These are phyloP conservation scores for Microcyclosporella mali DNA, from an alignment of 2,329 filamentous ascomycete species.

Conservation along the genomic window DNA sequence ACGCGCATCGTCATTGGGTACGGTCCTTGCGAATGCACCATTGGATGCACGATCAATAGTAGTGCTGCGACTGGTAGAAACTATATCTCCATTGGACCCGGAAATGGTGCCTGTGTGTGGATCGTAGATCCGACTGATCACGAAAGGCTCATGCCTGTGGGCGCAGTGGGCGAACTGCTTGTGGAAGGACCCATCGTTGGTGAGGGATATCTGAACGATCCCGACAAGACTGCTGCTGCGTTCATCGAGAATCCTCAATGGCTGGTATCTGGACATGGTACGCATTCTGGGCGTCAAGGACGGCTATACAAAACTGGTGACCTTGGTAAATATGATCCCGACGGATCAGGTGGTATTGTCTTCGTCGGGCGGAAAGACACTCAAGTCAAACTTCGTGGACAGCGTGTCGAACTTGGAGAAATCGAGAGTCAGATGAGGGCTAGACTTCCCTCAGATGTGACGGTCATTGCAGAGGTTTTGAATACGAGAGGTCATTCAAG, in stretches of 20 bases:
- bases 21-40: not conserved
- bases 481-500: too few relatives aligned
- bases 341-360: not conserved
- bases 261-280: not conserved
- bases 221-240: slow-evolving; percentile 22
- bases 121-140: slow-evolving; percentile 26
- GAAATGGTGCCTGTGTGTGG: slow-evolving; percentile 16
- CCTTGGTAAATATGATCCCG: not conserved
- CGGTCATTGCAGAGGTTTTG: too few relatives aligned
- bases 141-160: slow-evolving; percentile 34
- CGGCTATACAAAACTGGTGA: slow-evolving; percentile 1
- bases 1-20: not conserved
- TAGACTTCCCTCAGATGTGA: too few relatives aligned
- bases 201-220: slow-evolving; percentile 36
- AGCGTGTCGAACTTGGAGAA: slow-evolving; percentile 68
- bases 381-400: slow-evolving; percentile 71
- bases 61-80: too few relatives aligned
- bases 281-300: not conserved
- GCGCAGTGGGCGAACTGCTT: slow-evolving; percentile 39
- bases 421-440: too few relatives aligned
- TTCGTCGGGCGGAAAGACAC: slow-evolving; percentile 59
- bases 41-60: not conserved
- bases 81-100: not conserved
- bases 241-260: slow-evolving; percentile 16
- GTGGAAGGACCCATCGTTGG: slow-evolving; percentile 41